Percentiles rank a stretch among this genome's conserved stretches.
These are phyloP conservation scores for Gynandropsis gynandra DNA, from an alignment of 345 rosid genomes.

Conservation along the genomic window DNA sequence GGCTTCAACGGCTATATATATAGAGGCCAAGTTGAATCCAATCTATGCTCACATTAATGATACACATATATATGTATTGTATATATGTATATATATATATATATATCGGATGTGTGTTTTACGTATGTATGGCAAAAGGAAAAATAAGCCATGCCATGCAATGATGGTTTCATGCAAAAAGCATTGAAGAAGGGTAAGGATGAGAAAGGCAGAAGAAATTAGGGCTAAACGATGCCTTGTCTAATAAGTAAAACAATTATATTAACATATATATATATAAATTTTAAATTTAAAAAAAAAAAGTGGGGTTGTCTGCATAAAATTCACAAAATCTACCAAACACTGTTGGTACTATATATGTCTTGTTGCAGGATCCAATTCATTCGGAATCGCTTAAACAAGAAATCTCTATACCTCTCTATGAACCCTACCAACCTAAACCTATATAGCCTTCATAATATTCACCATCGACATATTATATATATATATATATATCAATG, in stretches of 20 bases:
- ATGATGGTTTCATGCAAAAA: constrained; percentile 35
- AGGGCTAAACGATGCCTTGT: constrained; percentile 16
- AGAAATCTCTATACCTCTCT: no score
- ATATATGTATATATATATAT: not conserved
- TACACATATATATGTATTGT: constrained; percentile 3
- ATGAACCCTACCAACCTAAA: not conserved
- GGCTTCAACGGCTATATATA: constrained; percentile 20
- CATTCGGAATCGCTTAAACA: not conserved
- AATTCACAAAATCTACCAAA: constrained; percentile 18
- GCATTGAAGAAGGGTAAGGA: constrained; percentile 15
- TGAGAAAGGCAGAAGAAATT: constrained; percentile 12
- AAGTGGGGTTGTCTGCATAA: constrained; percentile 24
- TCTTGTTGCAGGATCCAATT: constrained; percentile 24
- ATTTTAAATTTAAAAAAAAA: constrained; percentile 4
- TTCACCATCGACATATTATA: no score
- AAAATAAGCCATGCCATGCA: constrained; percentile 40
- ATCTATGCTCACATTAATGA: constrained; percentile 20
- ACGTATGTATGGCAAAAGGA: constrained; percentile 27
- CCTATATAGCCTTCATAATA: not conserved
- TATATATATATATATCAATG: no score
- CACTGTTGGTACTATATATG: constrained; percentile 16
- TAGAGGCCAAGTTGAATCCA: constrained; percentile 15
- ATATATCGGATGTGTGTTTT: not conserved
- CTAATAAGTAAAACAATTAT: constrained; percentile 9
- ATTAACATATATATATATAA: not conserved